Evolutionary conservation across 495 filamentous ascomycete species (phyloP).

Genomic region (Lasiosphaeriaceae sp.): DNA sequence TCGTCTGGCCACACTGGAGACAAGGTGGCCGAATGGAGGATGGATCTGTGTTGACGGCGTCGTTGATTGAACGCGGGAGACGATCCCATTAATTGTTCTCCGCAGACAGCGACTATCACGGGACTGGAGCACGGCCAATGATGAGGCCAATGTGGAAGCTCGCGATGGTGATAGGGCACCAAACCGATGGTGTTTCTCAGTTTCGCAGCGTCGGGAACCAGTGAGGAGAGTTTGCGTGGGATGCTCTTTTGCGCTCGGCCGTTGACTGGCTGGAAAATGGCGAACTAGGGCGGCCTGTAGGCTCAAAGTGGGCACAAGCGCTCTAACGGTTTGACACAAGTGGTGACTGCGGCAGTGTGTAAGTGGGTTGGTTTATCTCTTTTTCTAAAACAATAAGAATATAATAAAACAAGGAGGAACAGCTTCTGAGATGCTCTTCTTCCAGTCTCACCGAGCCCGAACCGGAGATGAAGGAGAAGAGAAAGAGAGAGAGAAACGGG

Average conservation of each 20-base stretch:
- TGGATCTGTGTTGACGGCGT: slow-evolving; percentile 12
- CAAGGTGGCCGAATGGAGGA: slow-evolving; percentile 17
- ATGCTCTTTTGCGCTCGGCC: slow-evolving; percentile 28
- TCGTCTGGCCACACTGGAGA: background rate
- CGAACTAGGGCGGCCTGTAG: slow-evolving; percentile 10
- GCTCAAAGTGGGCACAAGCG: slow-evolving; percentile 17
- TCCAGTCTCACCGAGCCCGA: background rate
- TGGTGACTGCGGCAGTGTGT: slow-evolving; percentile 20
- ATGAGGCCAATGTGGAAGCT: slow-evolving; percentile 30
- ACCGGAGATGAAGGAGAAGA: background rate
- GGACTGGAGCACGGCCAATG: slow-evolving; percentile 46
- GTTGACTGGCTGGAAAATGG: slow-evolving; percentile 29
- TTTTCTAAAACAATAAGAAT: slow-evolving; percentile 4
- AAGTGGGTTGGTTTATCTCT: slow-evolving; percentile 17
- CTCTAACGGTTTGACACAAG: slow-evolving; percentile 2
- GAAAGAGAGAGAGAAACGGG: background rate
- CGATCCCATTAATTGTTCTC: slow-evolving; percentile 39
- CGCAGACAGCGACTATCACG: slow-evolving; percentile 49
- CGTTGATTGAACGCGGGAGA: slow-evolving; percentile 37
- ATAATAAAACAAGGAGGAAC: background rate
- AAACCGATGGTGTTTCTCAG: slow-evolving; percentile 32
- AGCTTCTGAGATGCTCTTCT: background rate
- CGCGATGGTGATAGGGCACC: slow-evolving; percentile 45
- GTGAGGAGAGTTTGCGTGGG: slow-evolving; percentile 44
- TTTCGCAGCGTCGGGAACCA: slow-evolving; percentile 30